A percentile compares a stretch with the other conserved stretches of the same genome.
Conservation (phyloP, 2,329 filamentous ascomycete genomes). For the Pestalotiopsis sp. region DNA sequence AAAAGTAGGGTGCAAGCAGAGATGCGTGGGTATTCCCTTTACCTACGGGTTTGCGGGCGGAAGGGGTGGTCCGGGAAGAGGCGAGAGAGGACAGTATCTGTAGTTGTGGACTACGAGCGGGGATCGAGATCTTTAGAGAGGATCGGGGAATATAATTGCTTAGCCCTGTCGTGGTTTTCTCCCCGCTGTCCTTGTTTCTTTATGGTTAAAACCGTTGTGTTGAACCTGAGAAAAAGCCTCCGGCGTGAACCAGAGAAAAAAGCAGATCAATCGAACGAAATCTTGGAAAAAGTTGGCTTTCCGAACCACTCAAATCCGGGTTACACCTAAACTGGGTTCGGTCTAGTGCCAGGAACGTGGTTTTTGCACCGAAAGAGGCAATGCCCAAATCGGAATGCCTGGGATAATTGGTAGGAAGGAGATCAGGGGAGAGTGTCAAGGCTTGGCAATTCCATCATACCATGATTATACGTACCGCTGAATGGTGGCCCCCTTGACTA, state of each 20-base stretch:
- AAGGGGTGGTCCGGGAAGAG: not conserved
- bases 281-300: constrained; percentile 4
- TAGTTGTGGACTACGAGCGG: not conserved
- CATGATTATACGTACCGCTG: not conserved
- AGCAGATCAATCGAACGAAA: not conserved
- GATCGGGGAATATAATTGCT: constrained; percentile 4
- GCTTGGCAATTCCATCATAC: not conserved
- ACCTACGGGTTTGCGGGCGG: not conserved
- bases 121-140: constrained; percentile 9
- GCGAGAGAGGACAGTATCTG: not conserved
- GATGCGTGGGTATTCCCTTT: not conserved
- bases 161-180: not conserved
- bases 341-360: constrained; percentile 8
- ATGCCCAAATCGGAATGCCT: not conserved
- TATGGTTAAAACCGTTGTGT: not conserved
- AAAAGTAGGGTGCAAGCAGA: not conserved
- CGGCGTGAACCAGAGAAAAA: not conserved
- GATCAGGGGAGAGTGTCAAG: not conserved
- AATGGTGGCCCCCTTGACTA: not conserved
- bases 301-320: not conserved
- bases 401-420: not conserved
- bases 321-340: not conserved
- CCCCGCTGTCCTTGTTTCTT: not conserved
- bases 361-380: not conserved
- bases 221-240: not conserved